Base-by-base conservation (phyloP, 495 filamentous ascomycete species). In the Xanthoparmelia taractica region DNA sequence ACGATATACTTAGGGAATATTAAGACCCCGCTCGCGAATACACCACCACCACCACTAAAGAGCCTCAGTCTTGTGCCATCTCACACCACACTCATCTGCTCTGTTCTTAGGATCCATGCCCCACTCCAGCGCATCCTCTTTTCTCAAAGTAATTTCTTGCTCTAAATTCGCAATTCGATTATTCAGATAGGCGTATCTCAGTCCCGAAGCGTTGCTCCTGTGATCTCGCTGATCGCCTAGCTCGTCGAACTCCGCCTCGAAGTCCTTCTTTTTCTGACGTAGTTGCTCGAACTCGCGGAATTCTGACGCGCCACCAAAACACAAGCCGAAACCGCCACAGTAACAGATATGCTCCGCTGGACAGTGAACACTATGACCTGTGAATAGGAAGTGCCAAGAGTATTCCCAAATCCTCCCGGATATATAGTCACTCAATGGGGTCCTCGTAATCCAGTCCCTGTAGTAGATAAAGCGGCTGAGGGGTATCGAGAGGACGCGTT, bases 381-480 rank as follows among this genome's bases (percentile, higher is more conserved):
- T 80, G 65, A 90, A 91, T n/a, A 90, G 73, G 64, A 79, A 86
- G 61, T 87, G 86, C 85, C 86, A 92, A 6, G 87, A 74, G 70
- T 91, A 90, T 75, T 91, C 88, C 82, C 85, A 88, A 13, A 89
- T 80, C 29, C 88, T 80, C 6, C 88, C 88, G 4, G 84, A 80
- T 52, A 91, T 78, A 65, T 82, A 85, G 70, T 91, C 86, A 61
- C 78, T 80, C 38, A 85, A 70, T 43, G 80, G 76, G 20, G 84
- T 88, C 45, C 77, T 76, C 37, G 90, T 68, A 34, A 92, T 72
- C 87, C 87, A 91, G 69, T 89, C 83, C 50, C 87, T 81, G 68
- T 83, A 84, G 63, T 75, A 83, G 41, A 85, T 70, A 70, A 84
- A 92, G 27, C 83, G 81, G 5, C 79, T 76, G 37, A 75, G 76